Evolutionary conservation across 352 stramenopile genomes (phyloP).

Genomic region (Albugo laibachii): DNA sequence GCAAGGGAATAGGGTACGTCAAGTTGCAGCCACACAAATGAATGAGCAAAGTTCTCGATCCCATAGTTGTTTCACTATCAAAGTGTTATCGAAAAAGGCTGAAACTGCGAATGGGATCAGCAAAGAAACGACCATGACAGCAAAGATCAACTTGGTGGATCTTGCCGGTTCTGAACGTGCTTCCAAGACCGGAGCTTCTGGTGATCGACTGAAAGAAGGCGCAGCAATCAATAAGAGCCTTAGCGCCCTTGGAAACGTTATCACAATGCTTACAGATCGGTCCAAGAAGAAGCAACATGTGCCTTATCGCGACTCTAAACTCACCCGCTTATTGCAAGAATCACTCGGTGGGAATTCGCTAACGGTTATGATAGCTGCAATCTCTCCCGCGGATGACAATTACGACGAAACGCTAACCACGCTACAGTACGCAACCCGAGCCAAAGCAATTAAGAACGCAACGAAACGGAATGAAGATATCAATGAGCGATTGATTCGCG

Average conservation of each 20-base stretch:
- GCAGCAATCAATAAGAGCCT: constrained; percentile 86
- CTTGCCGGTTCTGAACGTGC: constrained; percentile 77
- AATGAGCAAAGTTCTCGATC: constrained; percentile 80
- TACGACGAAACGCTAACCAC: constrained; percentile 86
- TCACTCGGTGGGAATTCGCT: constrained; percentile 81
- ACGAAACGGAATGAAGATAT: constrained; percentile 80
- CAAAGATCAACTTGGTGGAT: constrained; percentile 86
- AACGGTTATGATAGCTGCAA: constrained; percentile 89
- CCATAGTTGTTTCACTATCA: constrained; percentile 84
- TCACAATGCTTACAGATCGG: constrained; percentile 70
- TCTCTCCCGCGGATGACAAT: constrained; percentile 85
- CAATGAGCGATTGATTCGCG: constrained; percentile 81
- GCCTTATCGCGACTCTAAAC: constrained; percentile 82
- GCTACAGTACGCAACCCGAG: constrained; percentile 84
- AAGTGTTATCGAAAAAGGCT: constrained; percentile 67
- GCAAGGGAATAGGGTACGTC: constrained; percentile 74
- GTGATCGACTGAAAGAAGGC: constrained; percentile 78
- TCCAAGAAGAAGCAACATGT: constrained; percentile 35
- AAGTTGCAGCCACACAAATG: constrained; percentile 83
- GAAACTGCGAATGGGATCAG: constrained; percentile 17
- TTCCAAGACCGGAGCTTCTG: constrained; percentile 75
- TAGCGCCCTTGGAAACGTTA: constrained; percentile 82
- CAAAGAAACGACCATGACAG: constrained; percentile 67
- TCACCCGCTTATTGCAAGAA: constrained; percentile 80
- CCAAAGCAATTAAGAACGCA: constrained; percentile 83